Conservation (phyloP, 2,329 filamentous ascomycete genomes). For the Microcera coccophila region DNA sequence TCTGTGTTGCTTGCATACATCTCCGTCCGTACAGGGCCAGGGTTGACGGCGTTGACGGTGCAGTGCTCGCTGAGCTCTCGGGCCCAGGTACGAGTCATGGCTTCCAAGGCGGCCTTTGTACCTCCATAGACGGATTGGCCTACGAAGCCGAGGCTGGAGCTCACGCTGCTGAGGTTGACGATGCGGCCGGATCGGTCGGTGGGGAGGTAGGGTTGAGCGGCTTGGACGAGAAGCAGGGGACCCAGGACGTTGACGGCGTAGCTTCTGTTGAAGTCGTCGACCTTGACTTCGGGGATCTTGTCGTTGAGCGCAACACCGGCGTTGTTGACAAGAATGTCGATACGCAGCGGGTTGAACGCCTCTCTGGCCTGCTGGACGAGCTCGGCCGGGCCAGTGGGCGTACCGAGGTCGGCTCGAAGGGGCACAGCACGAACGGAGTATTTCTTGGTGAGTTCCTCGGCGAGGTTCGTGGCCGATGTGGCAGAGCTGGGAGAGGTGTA, state of each 20-base stretch:
- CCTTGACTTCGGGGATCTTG: constrained; percentile 54
- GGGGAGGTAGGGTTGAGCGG: constrained; percentile 65
- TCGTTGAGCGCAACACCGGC: constrained; percentile 66
- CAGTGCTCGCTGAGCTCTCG: constrained; percentile 48
- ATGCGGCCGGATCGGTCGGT: constrained; percentile 60
- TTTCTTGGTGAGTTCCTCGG: constrained; percentile 26
- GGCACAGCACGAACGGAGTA: constrained; percentile 58
- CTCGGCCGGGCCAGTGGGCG: constrained; percentile 17
- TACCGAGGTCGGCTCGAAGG: constrained; percentile 55
- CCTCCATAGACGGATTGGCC: constrained; percentile 51
- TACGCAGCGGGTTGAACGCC: constrained; percentile 22
- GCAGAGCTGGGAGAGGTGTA: constrained; percentile 22
- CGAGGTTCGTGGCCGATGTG: constrained; percentile 14
- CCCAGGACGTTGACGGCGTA: constrained; percentile 78
- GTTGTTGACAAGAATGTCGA: constrained; percentile 76
- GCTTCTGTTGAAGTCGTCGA: constrained; percentile 62
- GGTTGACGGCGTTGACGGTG: constrained; percentile 54
- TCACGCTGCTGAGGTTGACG: constrained; percentile 50
- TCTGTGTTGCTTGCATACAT: constrained; percentile 41
- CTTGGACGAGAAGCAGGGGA: constrained; percentile 72
- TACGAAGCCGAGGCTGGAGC: constrained; percentile 45
- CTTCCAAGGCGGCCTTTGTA: constrained; percentile 52
- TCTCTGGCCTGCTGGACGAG: constrained; percentile 23
- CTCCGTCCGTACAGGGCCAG: constrained; percentile 48
- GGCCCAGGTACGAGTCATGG: constrained; percentile 53